phyloP scores from a whole-genome alignment of 768 basidiomycete species.

The Neoboletus magnificus region DNA sequence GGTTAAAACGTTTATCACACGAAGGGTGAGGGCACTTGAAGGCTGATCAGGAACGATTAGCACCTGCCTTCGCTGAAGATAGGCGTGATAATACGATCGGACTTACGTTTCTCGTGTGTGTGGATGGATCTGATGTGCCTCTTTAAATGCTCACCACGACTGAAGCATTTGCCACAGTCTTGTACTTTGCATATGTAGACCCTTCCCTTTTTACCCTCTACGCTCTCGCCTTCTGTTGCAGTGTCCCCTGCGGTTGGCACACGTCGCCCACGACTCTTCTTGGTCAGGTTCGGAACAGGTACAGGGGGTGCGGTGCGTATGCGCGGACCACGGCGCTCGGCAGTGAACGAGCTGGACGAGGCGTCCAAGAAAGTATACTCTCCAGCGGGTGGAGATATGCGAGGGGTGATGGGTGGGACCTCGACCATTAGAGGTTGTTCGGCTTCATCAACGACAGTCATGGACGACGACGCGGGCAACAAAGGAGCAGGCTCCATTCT shows the following conservation, averaged over 20 bases:
- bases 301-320: constrained; percentile 58
- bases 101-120: constrained; percentile 75
- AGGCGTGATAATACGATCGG: constrained; percentile 13
- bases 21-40: constrained; percentile 65
- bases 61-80: constrained; percentile 14
- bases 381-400: constrained; percentile 28
- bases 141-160: constrained; percentile 73
- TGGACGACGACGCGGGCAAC: constrained; percentile 26
- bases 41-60: constrained; percentile 44
- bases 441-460: constrained; percentile 28
- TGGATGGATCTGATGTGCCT: constrained; percentile 73
- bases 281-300: constrained; percentile 74
- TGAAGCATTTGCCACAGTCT: constrained; percentile 70
- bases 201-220: constrained; percentile 32
- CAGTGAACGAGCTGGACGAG: constrained; percentile 34
- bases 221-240: constrained; percentile 20
- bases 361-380: constrained; percentile 36
- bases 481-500: constrained; percentile 27
- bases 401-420: constrained; percentile 3
- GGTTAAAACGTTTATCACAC: constrained; percentile 73
- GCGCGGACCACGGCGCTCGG: constrained; percentile 45
- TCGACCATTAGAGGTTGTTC: constrained; percentile 13
- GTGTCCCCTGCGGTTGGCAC: constrained; percentile 54
- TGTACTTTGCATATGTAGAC: constrained; percentile 63
- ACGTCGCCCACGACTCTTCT: constrained; percentile 75